A percentile compares a stretch with the other conserved stretches of the same genome.
Evolutionary conservation across 768 basidiomycete genomes (phyloP).

Genomic region (Russula emetica): DNA sequence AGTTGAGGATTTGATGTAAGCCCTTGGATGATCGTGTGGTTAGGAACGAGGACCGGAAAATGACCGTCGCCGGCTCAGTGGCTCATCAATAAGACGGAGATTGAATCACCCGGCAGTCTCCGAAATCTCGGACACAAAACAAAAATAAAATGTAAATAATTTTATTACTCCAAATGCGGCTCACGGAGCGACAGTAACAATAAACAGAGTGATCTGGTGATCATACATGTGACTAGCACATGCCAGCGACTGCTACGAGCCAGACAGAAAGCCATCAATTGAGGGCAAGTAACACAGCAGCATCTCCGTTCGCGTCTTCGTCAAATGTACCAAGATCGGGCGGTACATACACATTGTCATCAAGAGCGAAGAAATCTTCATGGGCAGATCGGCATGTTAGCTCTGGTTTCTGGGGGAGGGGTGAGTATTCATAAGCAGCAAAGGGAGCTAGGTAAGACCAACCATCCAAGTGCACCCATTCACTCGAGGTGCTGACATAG

Average conservation of each 20-base stretch:
- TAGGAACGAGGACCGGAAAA: slow-evolving; percentile 3
- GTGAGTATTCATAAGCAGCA: background rate
- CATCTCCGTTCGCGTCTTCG: slow-evolving; percentile 10
- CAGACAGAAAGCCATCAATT: slow-evolving; percentile 7
- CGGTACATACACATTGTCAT: slow-evolving; percentile 3
- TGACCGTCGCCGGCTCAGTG: slow-evolving; percentile 6
- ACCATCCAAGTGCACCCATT: background rate
- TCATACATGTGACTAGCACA: slow-evolving; percentile 7
- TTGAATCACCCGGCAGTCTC: slow-evolving; percentile 11
- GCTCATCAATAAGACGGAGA: slow-evolving; percentile 9
- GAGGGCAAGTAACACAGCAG: slow-evolving; percentile 8
- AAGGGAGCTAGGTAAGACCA: background rate
- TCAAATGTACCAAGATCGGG: slow-evolving; percentile 8
- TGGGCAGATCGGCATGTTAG: background rate
- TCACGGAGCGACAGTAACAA: background rate
- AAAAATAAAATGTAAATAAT: background rate
- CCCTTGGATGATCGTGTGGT: slow-evolving; percentile 2
- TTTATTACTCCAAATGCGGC: slow-evolving; percentile 1
- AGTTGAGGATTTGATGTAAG: slow-evolving; percentile 3
- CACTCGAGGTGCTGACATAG: background rate
- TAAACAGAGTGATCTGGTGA: background rate
- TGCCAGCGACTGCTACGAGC: too few relatives aligned
- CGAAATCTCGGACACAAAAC: slow-evolving; percentile 3
- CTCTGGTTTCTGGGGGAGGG: background rate
- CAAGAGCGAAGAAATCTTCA: slow-evolving; percentile 14